phyloP scores from a whole-genome alignment of 192 early-diverging fungal genomes.

The Lunasporangiospora selenospora region DNA sequence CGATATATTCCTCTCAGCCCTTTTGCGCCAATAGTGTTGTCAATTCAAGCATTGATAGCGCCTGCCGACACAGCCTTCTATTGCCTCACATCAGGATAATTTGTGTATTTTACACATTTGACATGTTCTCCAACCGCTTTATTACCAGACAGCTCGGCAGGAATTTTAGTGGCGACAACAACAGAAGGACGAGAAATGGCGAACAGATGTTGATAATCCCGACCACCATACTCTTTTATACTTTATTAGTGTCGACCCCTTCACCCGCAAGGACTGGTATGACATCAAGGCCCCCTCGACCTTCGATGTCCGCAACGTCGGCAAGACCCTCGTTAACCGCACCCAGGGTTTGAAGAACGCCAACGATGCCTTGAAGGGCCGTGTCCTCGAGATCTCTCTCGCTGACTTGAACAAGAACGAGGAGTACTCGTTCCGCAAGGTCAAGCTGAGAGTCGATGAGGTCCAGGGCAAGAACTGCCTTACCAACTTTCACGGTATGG shows the following conservation, averaged over 20 bases:
- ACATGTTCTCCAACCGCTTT: not conserved
- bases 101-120: too few relatives aligned
- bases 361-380: slow-evolving; percentile 95
- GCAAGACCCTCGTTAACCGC: slow-evolving; percentile 99
- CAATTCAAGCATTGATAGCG: too few relatives aligned
- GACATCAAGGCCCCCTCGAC: slow-evolving; percentile 98
- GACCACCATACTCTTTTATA: not conserved
- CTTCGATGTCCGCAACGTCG: slow-evolving; percentile 93
- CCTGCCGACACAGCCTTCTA: too few relatives aligned
- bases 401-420: slow-evolving; percentile 94
- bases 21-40: too few relatives aligned
- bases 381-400: slow-evolving; percentile 96
- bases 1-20: too few relatives aligned
- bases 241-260: slow-evolving; percentile 90
- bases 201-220: not conserved
- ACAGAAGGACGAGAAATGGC: not conserved
- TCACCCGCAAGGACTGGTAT: slow-evolving; percentile 99
- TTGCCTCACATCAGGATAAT: too few relatives aligned
- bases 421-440: slow-evolving; percentile 96
- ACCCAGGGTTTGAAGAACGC: slow-evolving; percentile 98
- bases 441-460: slow-evolving; percentile 97
- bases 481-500: slow-evolving; percentile 99
- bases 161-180: too few relatives aligned
- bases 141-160: not conserved
- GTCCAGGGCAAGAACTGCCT: slow-evolving; percentile 98